A percentile compares a stretch with the other conserved stretches of the same genome.
Conservation (phyloP, 495 filamentous ascomycete genomes). For the Friedmanniomyces simplex region DNA sequence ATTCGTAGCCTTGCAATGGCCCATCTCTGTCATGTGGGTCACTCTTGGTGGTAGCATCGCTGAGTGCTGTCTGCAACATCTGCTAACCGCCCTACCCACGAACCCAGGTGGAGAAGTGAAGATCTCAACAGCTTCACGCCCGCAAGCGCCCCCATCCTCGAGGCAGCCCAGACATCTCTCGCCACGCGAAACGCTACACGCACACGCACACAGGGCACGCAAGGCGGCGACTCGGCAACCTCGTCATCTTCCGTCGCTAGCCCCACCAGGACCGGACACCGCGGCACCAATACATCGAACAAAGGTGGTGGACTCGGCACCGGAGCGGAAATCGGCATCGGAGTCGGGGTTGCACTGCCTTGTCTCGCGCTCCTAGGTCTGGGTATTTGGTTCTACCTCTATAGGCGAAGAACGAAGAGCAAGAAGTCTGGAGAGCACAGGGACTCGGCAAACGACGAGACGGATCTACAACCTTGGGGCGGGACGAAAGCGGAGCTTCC, state of each 20-base stretch:
- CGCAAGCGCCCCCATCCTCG: neutral
- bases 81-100: too few species aligned
- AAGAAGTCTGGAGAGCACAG: neutral
- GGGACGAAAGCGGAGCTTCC: neutral
- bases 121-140: neutral
- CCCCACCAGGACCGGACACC: neutral
- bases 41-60: too few species aligned
- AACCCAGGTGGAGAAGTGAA: too few species aligned
- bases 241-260: neutral
- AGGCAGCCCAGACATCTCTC: neutral
- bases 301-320: neutral
- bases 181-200: neutral
- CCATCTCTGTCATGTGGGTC: slow-evolving; percentile 1
- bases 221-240: neutral
- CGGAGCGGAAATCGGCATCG: neutral
- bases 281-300: too few species aligned
- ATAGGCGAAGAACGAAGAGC: neutral
- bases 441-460: neutral
- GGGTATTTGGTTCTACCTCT: neutral
- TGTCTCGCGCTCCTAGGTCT: neutral
- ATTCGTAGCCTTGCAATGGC: slow-evolving; percentile 3
- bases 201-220: too few species aligned
- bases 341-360: neutral
- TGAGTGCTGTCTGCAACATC: too few species aligned
- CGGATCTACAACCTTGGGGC: neutral